Percentiles rank a stretch among this genome's conserved stretches.
Conservation (phyloP, 1,284 basidiomycete genomes). For the Papiliotrema flavescens region DNA sequence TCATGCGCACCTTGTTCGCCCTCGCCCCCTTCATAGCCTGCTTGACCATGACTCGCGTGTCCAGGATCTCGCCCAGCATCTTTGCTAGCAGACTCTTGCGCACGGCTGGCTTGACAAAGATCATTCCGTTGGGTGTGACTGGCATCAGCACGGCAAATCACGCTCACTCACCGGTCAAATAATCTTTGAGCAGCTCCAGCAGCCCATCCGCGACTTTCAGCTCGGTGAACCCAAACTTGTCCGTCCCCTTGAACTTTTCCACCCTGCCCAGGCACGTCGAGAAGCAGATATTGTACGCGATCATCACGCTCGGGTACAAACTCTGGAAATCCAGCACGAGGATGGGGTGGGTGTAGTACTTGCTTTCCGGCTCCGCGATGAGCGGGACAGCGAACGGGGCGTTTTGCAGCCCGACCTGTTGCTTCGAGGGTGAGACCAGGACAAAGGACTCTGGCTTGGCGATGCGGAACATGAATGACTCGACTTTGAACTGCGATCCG, state of each 20-base stretch:
- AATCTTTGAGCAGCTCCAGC: slow-evolving; percentile 64
- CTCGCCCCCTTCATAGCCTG: slow-evolving; percentile 82
- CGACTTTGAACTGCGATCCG: slow-evolving; percentile 97
- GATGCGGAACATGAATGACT: slow-evolving; percentile 96
- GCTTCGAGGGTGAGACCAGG: slow-evolving; percentile 77
- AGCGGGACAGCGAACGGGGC: slow-evolving; percentile 87
- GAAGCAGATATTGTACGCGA: slow-evolving; percentile 96
- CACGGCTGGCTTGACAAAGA: slow-evolving; percentile 84
- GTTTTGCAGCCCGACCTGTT: slow-evolving; percentile 90
- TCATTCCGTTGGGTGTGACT: slow-evolving; percentile 93
- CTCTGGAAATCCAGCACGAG: slow-evolving; percentile 94
- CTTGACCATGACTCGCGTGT: slow-evolving; percentile 98
- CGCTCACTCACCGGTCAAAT: slow-evolving; percentile 68
- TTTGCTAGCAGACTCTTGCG: slow-evolving; percentile 80
- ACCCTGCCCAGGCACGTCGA: slow-evolving; percentile 93
- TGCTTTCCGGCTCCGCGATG: slow-evolving; percentile 89
- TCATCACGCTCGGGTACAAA: slow-evolving; percentile 95
- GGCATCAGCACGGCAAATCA: slow-evolving; percentile 12
- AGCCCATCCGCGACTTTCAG: slow-evolving; percentile 68
- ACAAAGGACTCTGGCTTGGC: slow-evolving; percentile 95
- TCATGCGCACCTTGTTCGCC: slow-evolving; percentile 62
- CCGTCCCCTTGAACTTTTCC: slow-evolving; percentile 74
- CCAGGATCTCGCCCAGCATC: slow-evolving; percentile 89
- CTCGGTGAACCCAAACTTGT: slow-evolving; percentile 78
- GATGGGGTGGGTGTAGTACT: slow-evolving; percentile 87